Percentiles rank a stretch among this genome's conserved stretches.
phyloP scores from a whole-genome alignment of 352 stramenopile species.

The Aphanomyces astaci region DNA sequence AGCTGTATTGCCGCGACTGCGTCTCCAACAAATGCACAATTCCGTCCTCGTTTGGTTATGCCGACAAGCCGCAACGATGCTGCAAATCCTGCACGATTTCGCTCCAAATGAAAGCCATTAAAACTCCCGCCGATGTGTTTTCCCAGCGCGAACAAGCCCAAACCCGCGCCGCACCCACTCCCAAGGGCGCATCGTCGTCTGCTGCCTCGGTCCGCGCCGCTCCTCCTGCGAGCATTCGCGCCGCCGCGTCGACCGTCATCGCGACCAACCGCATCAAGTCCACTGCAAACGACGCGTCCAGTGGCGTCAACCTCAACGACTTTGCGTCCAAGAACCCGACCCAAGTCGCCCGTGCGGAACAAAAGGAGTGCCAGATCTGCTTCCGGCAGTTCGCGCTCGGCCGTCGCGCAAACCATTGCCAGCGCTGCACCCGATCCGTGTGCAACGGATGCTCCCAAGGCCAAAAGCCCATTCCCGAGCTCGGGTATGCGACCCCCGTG shows the following conservation, averaged over 20 bases:
- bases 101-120: constrained; percentile 81
- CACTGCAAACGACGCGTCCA: not conserved
- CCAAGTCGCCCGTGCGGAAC: constrained; percentile 70
- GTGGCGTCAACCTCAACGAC: constrained; percentile 14
- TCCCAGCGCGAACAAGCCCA: constrained; percentile 46
- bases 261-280: constrained; percentile 19
- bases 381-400: constrained; percentile 82
- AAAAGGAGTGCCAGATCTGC: constrained; percentile 84
- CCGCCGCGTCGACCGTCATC: not conserved
- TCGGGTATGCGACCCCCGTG: constrained; percentile 67
- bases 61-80: constrained; percentile 59
- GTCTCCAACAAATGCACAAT: constrained; percentile 82
- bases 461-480: constrained; percentile 73
- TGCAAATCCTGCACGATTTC: constrained; percentile 76
- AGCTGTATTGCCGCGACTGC: constrained; percentile 73
- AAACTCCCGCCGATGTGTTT: constrained; percentile 77
- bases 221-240: not conserved
- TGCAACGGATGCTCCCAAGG: constrained; percentile 79
- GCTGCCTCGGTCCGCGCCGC: not conserved
- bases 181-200: not conserved
- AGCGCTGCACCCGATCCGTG: constrained; percentile 74
- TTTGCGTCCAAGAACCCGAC: constrained; percentile 29
- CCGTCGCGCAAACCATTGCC: constrained; percentile 74
- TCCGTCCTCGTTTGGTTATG: constrained; percentile 72
- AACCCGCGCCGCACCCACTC: not conserved